A percentile compares a stretch with the other conserved stretches of the same genome.
Conservation (phyloP, 192 early-diverging fungal genomes). For the Funneliformis geosporum region DNA sequence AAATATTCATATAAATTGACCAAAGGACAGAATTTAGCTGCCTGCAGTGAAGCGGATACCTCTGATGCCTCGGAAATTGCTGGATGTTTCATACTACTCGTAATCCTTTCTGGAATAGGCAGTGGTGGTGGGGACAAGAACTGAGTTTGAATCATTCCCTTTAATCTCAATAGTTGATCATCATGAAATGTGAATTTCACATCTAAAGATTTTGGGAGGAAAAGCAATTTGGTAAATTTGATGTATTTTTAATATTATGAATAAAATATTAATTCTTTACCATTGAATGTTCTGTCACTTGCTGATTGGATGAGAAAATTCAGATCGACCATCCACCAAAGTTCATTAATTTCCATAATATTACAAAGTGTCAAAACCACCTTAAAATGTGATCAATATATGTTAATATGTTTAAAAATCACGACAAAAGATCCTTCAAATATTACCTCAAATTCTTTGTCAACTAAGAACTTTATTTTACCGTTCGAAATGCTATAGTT, state of each 20-base stretch:
- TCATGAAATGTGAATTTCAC: not conserved
- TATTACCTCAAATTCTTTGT: conserved; percentile 73
- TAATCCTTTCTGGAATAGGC: not conserved
- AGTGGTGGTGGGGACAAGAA: not conserved
- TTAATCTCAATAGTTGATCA: not conserved
- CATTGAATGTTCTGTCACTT: not conserved
- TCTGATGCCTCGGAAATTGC: not conserved
- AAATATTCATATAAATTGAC: conserved; percentile 27
- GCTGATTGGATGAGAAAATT: conserved; percentile 20
- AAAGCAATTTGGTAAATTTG: not conserved
- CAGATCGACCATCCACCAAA: conserved; percentile 11
- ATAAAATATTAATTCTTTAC: not conserved
- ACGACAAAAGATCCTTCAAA: not conserved
- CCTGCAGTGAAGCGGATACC: not conserved
- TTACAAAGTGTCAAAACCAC: not conserved
- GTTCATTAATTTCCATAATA: not conserved
- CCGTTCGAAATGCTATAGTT: conserved; percentile 63
- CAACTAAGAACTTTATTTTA: conserved; percentile 69
- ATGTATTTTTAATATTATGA: not conserved
- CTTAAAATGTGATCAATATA: not conserved
- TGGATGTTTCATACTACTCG: not conserved
- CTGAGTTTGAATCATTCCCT: not conserved
- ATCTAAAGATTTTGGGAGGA: not conserved
- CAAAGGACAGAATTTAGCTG: conserved; percentile 10
- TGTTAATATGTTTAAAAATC: too few relatives aligned